phyloP scores from a whole-genome alignment of 176 grass and related monocot species.

The Zizania latifolia region DNA sequence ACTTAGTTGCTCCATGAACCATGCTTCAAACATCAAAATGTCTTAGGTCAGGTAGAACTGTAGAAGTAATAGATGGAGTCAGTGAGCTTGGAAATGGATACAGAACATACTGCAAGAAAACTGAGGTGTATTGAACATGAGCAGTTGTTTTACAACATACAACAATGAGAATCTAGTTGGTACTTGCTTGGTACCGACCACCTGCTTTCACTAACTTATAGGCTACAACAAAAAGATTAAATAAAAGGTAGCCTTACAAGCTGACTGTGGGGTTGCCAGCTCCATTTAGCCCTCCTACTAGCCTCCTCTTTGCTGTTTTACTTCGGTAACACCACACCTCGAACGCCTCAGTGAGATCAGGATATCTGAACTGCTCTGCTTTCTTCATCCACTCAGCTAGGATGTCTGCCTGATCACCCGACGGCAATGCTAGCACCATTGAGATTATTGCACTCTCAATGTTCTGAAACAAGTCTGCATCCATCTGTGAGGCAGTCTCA shows the following conservation, averaged over 20 bases:
- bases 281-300: conserved; percentile 41
- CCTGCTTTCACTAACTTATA: conserved; percentile 12
- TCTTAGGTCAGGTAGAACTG: not conserved
- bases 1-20: not conserved
- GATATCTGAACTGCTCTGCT: conserved; percentile 68
- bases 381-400: conserved; percentile 72
- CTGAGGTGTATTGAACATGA: conserved; percentile 15
- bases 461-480: conserved; percentile 63
- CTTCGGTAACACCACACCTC: conserved; percentile 91
- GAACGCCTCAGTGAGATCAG: conserved; percentile 92
- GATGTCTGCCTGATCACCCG: conserved; percentile 79
- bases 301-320: conserved; percentile 78
- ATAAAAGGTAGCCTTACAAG: conserved; percentile 33
- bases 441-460: conserved; percentile 81
- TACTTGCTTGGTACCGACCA: conserved; percentile 34
- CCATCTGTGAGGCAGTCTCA: conserved; percentile 43
- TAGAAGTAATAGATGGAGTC: not conserved
- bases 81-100: not conserved
- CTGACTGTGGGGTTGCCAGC: conserved; percentile 45
- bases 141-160: conserved; percentile 31
- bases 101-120: conserved; percentile 23
- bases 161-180: conserved; percentile 31
- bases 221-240: conserved; percentile 28
- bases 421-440: conserved; percentile 71
- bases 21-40: not conserved